phyloP scores from a whole-genome alignment of 306 rosid genomes.

The Argentina anserina region DNA sequence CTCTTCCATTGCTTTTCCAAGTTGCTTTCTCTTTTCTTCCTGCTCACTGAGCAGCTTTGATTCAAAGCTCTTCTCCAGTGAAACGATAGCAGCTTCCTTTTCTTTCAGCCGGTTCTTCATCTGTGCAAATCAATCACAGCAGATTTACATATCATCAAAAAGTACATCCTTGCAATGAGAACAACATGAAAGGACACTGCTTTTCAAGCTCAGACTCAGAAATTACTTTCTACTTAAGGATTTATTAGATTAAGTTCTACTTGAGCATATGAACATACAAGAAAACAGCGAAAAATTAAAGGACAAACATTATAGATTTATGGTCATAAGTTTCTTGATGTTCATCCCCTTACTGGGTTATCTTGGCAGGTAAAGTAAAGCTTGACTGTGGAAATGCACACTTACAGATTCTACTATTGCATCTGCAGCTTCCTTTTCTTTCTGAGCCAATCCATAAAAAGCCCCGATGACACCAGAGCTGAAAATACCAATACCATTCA shows the following conservation, averaged over 20 bases:
- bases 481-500: slow-evolving; percentile 62
- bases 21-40: slow-evolving; percentile 58
- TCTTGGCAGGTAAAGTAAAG: slow-evolving; percentile 20
- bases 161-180: not conserved
- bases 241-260: no score
- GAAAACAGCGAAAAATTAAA: not conserved
- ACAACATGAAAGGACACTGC: not conserved
- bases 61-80: slow-evolving; percentile 58
- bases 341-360: slow-evolving; percentile 6
- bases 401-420: slow-evolving; percentile 74
- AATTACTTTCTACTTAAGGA: not conserved
- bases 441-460: slow-evolving; percentile 52
- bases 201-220: not conserved
- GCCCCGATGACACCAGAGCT: slow-evolving; percentile 73
- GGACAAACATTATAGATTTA: not conserved
- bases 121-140: slow-evolving; percentile 46
- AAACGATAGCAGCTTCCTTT: slow-evolving; percentile 59
- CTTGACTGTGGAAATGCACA: slow-evolving; percentile 10
- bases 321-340: not conserved
- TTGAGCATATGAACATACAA: not conserved
- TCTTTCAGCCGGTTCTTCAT: slow-evolving; percentile 57
- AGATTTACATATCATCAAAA: slow-evolving; percentile 23
- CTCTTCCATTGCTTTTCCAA: slow-evolving; percentile 66
- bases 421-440: slow-evolving; percentile 47
- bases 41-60: slow-evolving; percentile 55